Percentiles rank a stretch among this genome's conserved stretches.
These are phyloP conservation scores for Yueomyces sp. DNA, from an alignment of 805 yeast genomes.

Conservation along the genomic window DNA sequence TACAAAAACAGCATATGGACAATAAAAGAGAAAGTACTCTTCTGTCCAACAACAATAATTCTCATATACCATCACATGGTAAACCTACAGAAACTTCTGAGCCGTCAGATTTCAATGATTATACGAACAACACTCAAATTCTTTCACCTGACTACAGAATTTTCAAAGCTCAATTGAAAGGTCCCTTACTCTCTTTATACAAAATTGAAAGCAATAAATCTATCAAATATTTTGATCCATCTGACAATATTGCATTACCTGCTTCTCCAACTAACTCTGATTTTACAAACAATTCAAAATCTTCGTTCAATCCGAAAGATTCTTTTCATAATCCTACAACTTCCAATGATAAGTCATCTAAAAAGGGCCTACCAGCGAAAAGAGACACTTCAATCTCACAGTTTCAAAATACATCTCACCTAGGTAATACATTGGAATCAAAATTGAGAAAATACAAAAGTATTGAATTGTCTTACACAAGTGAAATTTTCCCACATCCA, in stretches of 20 bases:
- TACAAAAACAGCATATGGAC: constrained; percentile 12
- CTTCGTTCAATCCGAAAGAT: not conserved
- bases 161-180: constrained; percentile 54
- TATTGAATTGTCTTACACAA: constrained; percentile 21
- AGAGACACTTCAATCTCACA: not conserved
- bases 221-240: constrained; percentile 29
- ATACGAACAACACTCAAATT: constrained; percentile 2
- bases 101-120: not conserved
- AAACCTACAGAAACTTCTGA: not conserved
- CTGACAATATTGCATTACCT: not conserved
- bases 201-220: constrained; percentile 38
- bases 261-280: not conserved
- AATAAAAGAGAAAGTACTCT: constrained; percentile 2
- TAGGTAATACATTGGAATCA: not conserved
- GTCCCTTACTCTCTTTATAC: constrained; percentile 50
- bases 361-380: not conserved
- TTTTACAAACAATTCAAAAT: not conserved
- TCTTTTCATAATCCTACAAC: constrained; percentile 1
- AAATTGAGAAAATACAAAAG: not conserved
- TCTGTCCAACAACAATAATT: not conserved
- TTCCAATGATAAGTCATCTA: constrained; percentile 1
- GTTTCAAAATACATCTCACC: not conserved
- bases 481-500: constrained; percentile 48
- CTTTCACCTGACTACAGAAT: constrained; percentile 27
- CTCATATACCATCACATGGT: not conserved